A percentile compares a stretch with the other conserved stretches of the same genome.
These are phyloP conservation scores for Martensiomyces pterosporus DNA, from an alignment of 192 early-diverging fungal genomes.

Conservation along the genomic window DNA sequence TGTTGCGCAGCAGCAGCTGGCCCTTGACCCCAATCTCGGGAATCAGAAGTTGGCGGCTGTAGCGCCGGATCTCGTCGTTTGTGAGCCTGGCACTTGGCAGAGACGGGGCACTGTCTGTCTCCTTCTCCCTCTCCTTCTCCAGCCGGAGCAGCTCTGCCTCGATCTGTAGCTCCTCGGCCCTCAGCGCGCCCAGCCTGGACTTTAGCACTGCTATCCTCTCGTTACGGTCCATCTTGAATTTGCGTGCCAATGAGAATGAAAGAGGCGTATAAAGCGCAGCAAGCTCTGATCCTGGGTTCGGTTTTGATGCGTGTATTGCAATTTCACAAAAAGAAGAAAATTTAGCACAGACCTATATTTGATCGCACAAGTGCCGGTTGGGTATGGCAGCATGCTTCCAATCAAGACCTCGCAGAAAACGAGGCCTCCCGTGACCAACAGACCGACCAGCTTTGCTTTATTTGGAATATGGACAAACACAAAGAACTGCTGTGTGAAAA, in stretches of 20 bases:
- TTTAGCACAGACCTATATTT: no score
- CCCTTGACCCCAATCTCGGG: constrained; percentile 68
- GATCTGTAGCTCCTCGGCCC: constrained; percentile 36
- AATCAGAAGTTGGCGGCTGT: constrained; percentile 82
- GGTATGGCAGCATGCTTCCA: no score
- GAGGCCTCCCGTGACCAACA: no score
- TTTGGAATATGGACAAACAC: no score
- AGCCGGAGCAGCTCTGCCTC: constrained; percentile 30
- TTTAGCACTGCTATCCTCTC: constrained; percentile 8
- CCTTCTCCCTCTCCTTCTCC: constrained; percentile 6
- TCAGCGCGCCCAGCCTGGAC: constrained; percentile 17
- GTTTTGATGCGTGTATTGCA: no score
- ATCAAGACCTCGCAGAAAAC: no score
- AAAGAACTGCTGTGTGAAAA: no score
- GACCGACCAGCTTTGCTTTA: no score
- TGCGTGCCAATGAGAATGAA: not conserved
- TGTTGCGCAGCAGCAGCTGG: constrained; percentile 70
- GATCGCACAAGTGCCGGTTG: no score
- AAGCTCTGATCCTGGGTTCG: no score
- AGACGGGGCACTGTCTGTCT: not conserved
- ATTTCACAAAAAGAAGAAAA: no score
- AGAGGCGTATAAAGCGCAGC: no score
- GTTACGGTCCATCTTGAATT: constrained; percentile 5
- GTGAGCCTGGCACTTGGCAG: constrained; percentile 37
- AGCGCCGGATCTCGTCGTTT: constrained; percentile 73